Evolutionary conservation across 495 filamentous ascomycete genomes (phyloP), one percentile per base, ranked within the genome.

Genomic region (Emericellopsis terricola): DNA sequence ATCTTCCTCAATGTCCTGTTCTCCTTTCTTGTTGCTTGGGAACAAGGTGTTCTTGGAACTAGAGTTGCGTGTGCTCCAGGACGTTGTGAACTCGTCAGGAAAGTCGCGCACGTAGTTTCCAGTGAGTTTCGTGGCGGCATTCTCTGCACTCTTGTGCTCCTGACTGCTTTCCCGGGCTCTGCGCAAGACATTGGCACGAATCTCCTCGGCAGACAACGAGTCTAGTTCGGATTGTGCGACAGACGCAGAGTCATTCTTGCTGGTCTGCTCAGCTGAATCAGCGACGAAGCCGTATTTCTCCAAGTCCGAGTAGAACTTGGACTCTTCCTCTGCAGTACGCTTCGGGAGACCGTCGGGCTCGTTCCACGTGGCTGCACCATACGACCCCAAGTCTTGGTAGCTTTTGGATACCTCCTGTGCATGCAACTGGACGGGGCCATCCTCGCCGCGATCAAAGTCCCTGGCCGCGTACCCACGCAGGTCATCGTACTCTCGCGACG

Each of bases 41-140:
- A 41, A 37, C 1, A 48, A 38, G 2, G 43, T 19, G 1, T 43
- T 34, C 8, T 29, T 31, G 10, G 39, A 3, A 7, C 34, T 28
- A 11, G 42, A 38, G 15, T 32, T 29, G 29, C 36, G 34, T 10
- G 33, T 18, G 24, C 39, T 38, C 59, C 57, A 62, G n/a, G 48
- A 41, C 5, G 39, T 40, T 13, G 55, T 43, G 33, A 59, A 60
- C 2, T 65, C 61, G 29, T 60, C 57, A 0, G 61, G 56, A 31
- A 64, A 64, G 42, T 64, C 59, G 10, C 52, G 54, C 8, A 51
- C 49, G 40, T 51, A 60, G 33, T 57, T 61, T 3, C 59, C 62
- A 15, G 53, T 59, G 21, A 68, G 37, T 11, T 14, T 15, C 4
- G 19, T 30, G 13, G 33, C 4, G 1, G 26, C 19, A 26, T 26